Evolutionary conservation across 495 filamentous ascomycete species (phyloP).

Genomic region (Penicillium goetzii): DNA sequence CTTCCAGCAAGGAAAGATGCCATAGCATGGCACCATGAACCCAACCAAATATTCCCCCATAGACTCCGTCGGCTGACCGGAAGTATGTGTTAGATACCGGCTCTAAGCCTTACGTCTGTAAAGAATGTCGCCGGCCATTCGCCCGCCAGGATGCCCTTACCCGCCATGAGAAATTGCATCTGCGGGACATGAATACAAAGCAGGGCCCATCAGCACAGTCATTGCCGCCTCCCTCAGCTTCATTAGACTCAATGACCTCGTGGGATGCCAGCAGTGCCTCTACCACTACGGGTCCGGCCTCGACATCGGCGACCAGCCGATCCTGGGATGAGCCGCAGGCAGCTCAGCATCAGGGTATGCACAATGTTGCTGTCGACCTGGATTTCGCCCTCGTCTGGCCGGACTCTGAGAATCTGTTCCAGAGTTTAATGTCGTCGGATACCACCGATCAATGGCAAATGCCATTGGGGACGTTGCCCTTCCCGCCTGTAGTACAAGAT

Average conservation of each 20-base stretch:
- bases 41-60: conserved; percentile 6
- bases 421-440: conserved; percentile 50
- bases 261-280: conserved; percentile 37
- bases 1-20: not conserved
- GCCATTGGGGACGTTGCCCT: conserved; percentile 47
- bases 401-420: conserved; percentile 52
- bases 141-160: conserved; percentile 53
- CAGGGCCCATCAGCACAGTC: conserved; percentile 25
- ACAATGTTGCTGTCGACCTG: conserved; percentile 37
- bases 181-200: conserved; percentile 36
- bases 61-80: conserved; percentile 25
- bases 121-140: conserved; percentile 48
- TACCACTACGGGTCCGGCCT: conserved; percentile 23
- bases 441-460: conserved; percentile 52
- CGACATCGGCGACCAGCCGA: conserved; percentile 32
- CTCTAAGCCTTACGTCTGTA: conserved; percentile 50
- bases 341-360: conserved; percentile 27
- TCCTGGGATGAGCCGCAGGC: conserved; percentile 33
- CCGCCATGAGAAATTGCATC: conserved; percentile 53
- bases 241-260: conserved; percentile 29
- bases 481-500: conserved; percentile 43
- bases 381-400: conserved; percentile 55
- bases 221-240: conserved; percentile 20
- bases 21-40: not conserved
- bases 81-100: conserved; percentile 44